phyloP scores from a whole-genome alignment of 192 early-diverging fungal genomes.

The Pilaira anomala region DNA sequence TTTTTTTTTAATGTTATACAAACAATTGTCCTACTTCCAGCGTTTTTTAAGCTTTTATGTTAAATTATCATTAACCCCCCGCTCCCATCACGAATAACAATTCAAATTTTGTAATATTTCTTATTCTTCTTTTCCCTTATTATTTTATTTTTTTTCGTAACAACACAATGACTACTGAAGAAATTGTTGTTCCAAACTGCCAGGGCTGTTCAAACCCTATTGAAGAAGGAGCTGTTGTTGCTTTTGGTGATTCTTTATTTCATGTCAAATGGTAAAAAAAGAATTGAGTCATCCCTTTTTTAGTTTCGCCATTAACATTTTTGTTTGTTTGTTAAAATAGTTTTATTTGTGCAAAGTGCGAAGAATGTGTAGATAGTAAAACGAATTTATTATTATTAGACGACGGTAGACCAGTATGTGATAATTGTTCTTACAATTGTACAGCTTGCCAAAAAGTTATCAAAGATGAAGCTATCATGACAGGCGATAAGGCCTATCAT shows the following conservation, averaged over 20 bases:
- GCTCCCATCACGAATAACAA: too few relatives aligned
- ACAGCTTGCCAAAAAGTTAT: conserved; percentile 69
- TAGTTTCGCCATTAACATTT: not conserved
- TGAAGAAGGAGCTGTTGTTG: conserved; percentile 73
- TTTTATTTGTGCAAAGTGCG: conserved; percentile 76
- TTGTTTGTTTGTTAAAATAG: conserved; percentile 43
- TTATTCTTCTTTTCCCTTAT: too few relatives aligned
- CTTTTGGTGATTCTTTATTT: conserved; percentile 75
- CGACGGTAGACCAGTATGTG: conserved; percentile 77
- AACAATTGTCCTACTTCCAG: too few relatives aligned
- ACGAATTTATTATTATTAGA: conserved; percentile 71
- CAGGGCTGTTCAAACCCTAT: conserved; percentile 64
- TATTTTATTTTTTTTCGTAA: too few relatives aligned
- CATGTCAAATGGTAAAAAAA: conserved; percentile 74
- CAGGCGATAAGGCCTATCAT: conserved; percentile 77
- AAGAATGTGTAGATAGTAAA: conserved; percentile 68
- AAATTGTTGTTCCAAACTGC: conserved; percentile 43
- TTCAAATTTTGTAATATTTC: too few relatives aligned
- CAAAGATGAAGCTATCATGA: conserved; percentile 79
- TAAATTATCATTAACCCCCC: too few relatives aligned
- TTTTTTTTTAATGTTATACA: too few relatives aligned
- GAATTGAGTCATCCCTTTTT: not conserved
- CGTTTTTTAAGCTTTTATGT: too few relatives aligned
- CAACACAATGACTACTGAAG: not conserved
- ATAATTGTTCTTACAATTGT: conserved; percentile 80